Percentiles rank a stretch among this genome's conserved stretches.
Evolutionary conservation across 202 grass and related monocot species (phyloP).

Genomic region (Zoysia matrella): DNA sequence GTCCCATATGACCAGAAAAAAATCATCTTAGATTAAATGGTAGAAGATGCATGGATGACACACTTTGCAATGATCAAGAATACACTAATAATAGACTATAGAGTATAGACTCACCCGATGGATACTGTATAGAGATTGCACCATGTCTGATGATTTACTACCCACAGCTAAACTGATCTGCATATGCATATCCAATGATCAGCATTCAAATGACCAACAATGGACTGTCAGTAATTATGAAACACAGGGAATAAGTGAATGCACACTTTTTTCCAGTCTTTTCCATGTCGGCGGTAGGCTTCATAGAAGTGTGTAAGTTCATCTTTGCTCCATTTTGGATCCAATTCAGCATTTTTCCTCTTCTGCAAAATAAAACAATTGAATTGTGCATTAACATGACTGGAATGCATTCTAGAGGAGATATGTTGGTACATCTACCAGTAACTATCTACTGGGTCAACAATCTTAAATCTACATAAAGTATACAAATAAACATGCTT

Average conservation of each 20-base stretch:
- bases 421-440: slow-evolving; percentile 25
- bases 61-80: slow-evolving; percentile 24
- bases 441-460: slow-evolving; percentile 16
- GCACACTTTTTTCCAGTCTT: slow-evolving; percentile 66
- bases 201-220: slow-evolving; percentile 22
- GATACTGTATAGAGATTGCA: slow-evolving; percentile 60
- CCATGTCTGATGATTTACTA: slow-evolving; percentile 63
- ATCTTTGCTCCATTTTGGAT: slow-evolving; percentile 69
- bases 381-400: background rate
- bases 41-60: slow-evolving; percentile 29
- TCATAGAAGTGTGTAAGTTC: slow-evolving; percentile 72
- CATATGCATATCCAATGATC: slow-evolving; percentile 27
- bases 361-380: slow-evolving; percentile 50
- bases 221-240: background rate
- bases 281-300: slow-evolving; percentile 62
- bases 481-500: slow-evolving; percentile 35
- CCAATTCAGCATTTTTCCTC: slow-evolving; percentile 63
- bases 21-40: background rate
- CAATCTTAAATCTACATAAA: slow-evolving; percentile 23
- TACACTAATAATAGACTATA: slow-evolving; percentile 10
- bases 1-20: slow-evolving; percentile 32
- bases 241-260: too few species aligned
- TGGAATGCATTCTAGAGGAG: background rate
- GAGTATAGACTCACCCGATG: slow-evolving; percentile 58
- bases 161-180: slow-evolving; percentile 58